A percentile compares a stretch with the other conserved stretches of the same genome.
phyloP scores from a whole-genome alignment of 768 basidiomycete species.

The Leccinum pellstonianum region DNA sequence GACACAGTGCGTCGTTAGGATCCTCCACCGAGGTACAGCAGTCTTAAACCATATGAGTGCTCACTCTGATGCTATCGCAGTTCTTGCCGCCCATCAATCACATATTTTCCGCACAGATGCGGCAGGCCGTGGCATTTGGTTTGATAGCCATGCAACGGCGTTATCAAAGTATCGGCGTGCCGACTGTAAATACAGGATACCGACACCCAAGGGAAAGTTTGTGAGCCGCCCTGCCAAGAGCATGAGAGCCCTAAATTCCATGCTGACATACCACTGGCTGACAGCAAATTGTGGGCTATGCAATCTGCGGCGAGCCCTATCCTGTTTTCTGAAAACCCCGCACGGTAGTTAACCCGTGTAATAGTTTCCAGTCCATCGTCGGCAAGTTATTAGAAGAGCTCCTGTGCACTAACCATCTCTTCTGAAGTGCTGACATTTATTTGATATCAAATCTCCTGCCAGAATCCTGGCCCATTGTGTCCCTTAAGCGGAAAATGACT shows the following conservation, averaged over 20 bases:
- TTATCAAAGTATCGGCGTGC: constrained; percentile 51
- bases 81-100: constrained; percentile 11
- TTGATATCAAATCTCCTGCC: constrained; percentile 36
- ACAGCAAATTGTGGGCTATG: constrained; percentile 40
- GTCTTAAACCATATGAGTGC: constrained; percentile 34
- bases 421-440: constrained; percentile 36
- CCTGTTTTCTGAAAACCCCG: constrained; percentile 48
- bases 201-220: constrained; percentile 37
- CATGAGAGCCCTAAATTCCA: not conserved
- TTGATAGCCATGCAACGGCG: constrained; percentile 34
- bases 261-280: constrained; percentile 1
- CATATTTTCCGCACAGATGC: constrained; percentile 38
- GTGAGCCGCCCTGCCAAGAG: constrained; percentile 32
- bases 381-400: constrained; percentile 37
- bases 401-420: constrained; percentile 33
- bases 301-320: constrained; percentile 50
- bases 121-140: constrained; percentile 48
- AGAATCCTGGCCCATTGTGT: constrained; percentile 40
- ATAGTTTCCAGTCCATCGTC: constrained; percentile 55
- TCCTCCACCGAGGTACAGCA: constrained; percentile 47
- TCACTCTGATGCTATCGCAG: not conserved
- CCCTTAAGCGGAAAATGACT: constrained; percentile 43
- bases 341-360: constrained; percentile 43
- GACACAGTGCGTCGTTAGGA: constrained; percentile 58
- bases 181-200: constrained; percentile 56